These are phyloP conservation scores for Tricholoma matsutake DNA, from an alignment of 768 basidiomycete genomes.

Conservation along the genomic window DNA sequence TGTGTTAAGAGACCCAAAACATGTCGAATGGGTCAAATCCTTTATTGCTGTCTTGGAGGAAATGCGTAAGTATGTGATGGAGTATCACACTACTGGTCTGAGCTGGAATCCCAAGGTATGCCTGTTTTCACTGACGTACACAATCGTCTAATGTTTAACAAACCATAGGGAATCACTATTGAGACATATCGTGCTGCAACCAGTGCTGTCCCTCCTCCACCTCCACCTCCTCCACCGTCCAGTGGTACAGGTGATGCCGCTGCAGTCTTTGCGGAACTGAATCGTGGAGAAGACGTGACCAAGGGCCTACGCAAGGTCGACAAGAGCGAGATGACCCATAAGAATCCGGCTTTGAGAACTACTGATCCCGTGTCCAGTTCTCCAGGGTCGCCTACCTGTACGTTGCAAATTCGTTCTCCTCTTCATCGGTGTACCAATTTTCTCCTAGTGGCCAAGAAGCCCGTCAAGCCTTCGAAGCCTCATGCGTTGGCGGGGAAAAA, in stretches of 20 bases:
- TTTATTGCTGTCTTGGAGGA: slow-evolving; percentile 73
- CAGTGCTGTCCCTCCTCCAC: slow-evolving; percentile 48
- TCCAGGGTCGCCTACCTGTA: slow-evolving; percentile 29
- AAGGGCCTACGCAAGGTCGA: slow-evolving; percentile 91
- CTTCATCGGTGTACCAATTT: background rate
- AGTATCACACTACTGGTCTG: slow-evolving; percentile 84
- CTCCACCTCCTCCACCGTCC: slow-evolving; percentile 48
- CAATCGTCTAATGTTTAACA: background rate
- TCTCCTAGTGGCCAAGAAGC: slow-evolving; percentile 47
- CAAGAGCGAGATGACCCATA: slow-evolving; percentile 97
- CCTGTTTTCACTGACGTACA: slow-evolving; percentile 7
- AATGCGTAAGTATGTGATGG: slow-evolving; percentile 76
- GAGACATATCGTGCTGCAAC: slow-evolving; percentile 47
- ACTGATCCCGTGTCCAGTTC: slow-evolving; percentile 44
- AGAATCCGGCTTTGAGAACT: slow-evolving; percentile 88
- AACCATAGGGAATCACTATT: slow-evolving; percentile 50
- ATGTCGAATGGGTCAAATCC: slow-evolving; percentile 83
- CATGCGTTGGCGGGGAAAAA: slow-evolving; percentile 83
- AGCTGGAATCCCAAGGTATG: slow-evolving; percentile 82
- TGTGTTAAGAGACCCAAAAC: slow-evolving; percentile 70
- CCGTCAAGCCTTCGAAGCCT: slow-evolving; percentile 82
- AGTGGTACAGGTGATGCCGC: slow-evolving; percentile 52
- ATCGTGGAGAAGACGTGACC: slow-evolving; percentile 87
- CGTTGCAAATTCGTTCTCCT: slow-evolving; percentile 1
- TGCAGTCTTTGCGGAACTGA: slow-evolving; percentile 88